Evolutionary conservation across 768 basidiomycete species (phyloP), one percentile per base, ranked within the genome.

Genomic region (Pisolithus marmoratus): DNA sequence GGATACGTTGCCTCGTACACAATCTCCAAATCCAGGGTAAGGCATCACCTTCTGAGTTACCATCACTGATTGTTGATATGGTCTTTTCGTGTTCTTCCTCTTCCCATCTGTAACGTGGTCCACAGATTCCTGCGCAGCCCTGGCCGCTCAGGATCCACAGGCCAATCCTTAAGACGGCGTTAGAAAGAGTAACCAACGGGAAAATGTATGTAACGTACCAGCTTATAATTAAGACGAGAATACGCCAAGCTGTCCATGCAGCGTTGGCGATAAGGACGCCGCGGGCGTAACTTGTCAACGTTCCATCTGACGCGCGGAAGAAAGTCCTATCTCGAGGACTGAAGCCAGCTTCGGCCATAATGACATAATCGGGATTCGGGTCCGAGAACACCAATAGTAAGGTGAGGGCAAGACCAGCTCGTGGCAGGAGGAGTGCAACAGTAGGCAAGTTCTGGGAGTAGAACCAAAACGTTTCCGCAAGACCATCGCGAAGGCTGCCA

Each of bases 381-480:
- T 71, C 63, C 48, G 78, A 79, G 66, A 84, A 87, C 0, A 78
- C 67, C 42, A 93, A 68, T n/a, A 94, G 75, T 26, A 93, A 67
- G 1, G 87, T 84, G 5, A 94, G 69, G 38, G 75, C 77, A 38
- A 95, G 71, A 8, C 82, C 90, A 27, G 90, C 90, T 53, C 93
- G 81, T 23, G 93, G 93, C 19, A 95, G 72, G 38, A 94, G 78
- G n/a, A 91, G 76, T 8, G 82, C 78, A 38, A 94, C 82, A 0
- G 87, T 90, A 5, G 92, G 86, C 34, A 86, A 65, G 62, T 93
- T 91, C 72, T 95, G 93, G 1, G 91, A 83, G 58, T 89, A 87
- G 61, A 82, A 82, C 74, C 83, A 89, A 64, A 79, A 89, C 14
- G 85, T 85, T 70, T 95, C 92, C n/a, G 92, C 87, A 41, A 93